Conservation (phyloP, 805 yeast genomes). For the Candida sanyiensis region DNA sequence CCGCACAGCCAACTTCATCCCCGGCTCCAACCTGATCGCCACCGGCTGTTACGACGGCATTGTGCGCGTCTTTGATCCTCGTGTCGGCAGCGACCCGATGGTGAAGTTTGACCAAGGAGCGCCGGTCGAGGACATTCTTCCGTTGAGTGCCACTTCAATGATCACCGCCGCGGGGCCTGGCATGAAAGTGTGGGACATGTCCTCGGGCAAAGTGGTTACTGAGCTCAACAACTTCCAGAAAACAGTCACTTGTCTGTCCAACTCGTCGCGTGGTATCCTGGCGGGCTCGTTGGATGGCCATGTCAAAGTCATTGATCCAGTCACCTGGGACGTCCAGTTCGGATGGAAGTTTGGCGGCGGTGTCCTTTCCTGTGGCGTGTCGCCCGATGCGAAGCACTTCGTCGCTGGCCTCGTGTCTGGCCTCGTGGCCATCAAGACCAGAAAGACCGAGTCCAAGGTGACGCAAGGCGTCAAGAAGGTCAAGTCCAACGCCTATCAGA, state of each 20-base stretch:
- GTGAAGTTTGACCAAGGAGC: slow-evolving; percentile 62
- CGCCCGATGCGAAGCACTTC: slow-evolving; percentile 81
- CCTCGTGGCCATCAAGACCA: slow-evolving; percentile 78
- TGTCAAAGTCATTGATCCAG: slow-evolving; percentile 84
- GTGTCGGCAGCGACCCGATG: slow-evolving; percentile 52
- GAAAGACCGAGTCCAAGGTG: slow-evolving; percentile 60
- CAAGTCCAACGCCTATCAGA: slow-evolving; percentile 60
- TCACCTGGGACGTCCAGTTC: slow-evolving; percentile 81
- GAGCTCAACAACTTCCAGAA: slow-evolving; percentile 86
- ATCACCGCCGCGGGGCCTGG: slow-evolving; percentile 78
- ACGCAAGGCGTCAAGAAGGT: slow-evolving; percentile 43
- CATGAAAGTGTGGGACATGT: slow-evolving; percentile 87
- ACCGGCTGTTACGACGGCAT: slow-evolving; percentile 93
- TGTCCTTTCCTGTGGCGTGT: slow-evolving; percentile 81
- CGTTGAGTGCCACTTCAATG: slow-evolving; percentile 62
- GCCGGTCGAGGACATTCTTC: slow-evolving; percentile 82
- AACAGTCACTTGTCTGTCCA: slow-evolving; percentile 80
- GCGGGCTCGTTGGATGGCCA: slow-evolving; percentile 98
- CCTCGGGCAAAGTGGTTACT: slow-evolving; percentile 64
- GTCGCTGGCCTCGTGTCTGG: slow-evolving; percentile 93
- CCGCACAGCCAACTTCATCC: slow-evolving; percentile 73
- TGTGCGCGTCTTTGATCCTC: slow-evolving; percentile 78
- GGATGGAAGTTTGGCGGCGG: slow-evolving; percentile 98
- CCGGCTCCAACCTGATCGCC: slow-evolving; percentile 73
- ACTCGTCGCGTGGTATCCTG: slow-evolving; percentile 57